Conservation (phyloP, 2,329 filamentous ascomycete genomes). For the Nannizzia gypsea region DNA sequence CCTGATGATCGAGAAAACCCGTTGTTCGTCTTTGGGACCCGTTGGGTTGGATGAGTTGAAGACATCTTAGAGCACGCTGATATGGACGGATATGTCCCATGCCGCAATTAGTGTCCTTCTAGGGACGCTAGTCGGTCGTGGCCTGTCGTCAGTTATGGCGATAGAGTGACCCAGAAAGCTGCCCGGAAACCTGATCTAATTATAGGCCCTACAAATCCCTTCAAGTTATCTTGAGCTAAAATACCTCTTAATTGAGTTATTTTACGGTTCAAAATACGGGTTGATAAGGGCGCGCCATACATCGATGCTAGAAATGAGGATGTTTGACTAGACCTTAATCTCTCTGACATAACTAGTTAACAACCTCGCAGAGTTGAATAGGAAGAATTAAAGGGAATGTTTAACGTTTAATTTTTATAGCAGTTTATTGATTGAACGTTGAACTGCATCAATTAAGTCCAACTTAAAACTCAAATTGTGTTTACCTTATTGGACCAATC, state of each 20-base stretch:
- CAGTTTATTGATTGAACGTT: no score
- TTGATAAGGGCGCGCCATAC: not conserved
- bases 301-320: not conserved
- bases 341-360: not conserved
- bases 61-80: no score
- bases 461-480: no score
- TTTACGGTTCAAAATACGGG: not conserved
- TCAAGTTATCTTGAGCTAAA: no score
- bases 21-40: not conserved
- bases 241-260: not conserved
- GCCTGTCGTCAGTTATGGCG: not conserved
- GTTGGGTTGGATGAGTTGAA: not conserved
- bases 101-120: no score
- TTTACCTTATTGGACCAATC: no score
- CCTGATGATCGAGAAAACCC: not conserved
- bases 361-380: not conserved
- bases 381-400: not conserved
- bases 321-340: not conserved
- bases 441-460: no score
- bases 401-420: no score
- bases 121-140: no score
- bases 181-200: not conserved
- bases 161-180: not conserved
- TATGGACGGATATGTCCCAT: no score
- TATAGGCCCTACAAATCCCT: no score